Conservation (phyloP, 2,329 filamentous ascomycete genomes). For the Microcyclospora pomicola region DNA sequence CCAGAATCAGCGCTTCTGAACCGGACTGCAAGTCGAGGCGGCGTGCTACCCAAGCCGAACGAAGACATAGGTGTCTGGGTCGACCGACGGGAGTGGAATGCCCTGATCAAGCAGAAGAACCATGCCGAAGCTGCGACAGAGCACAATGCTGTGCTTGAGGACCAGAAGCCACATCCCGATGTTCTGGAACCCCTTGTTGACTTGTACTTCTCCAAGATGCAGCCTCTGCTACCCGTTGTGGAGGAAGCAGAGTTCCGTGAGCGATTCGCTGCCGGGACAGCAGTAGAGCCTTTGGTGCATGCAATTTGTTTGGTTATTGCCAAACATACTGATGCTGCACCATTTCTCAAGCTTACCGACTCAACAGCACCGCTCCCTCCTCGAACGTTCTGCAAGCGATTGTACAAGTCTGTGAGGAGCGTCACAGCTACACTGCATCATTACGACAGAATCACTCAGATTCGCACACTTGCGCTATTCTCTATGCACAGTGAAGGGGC, state of each 20-base stretch:
- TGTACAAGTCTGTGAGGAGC: slow-evolving; percentile 30
- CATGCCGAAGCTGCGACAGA: slow-evolving; percentile 16
- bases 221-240: slow-evolving; percentile 34
- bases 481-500: slow-evolving; percentile 35
- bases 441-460: slow-evolving; percentile 33
- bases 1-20: slow-evolving; percentile 34
- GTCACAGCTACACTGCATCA: slow-evolving; percentile 28
- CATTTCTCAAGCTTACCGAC: slow-evolving; percentile 26
- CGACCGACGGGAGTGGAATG: slow-evolving; percentile 20
- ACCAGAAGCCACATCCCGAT: slow-evolving; percentile 20
- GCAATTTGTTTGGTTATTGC: slow-evolving; percentile 36
- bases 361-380: slow-evolving; percentile 21
- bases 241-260: slow-evolving; percentile 29
- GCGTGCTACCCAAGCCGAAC: slow-evolving; percentile 8
- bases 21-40: slow-evolving; percentile 15
- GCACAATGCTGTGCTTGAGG: not conserved
- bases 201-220: slow-evolving; percentile 33
- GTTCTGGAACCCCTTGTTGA: slow-evolving; percentile 27
- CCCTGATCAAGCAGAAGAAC: slow-evolving; percentile 15
- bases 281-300: slow-evolving; percentile 28
- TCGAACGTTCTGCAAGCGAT: slow-evolving; percentile 31
- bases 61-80: slow-evolving; percentile 24
- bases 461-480: slow-evolving; percentile 33
- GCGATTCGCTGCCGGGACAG: slow-evolving; percentile 22
- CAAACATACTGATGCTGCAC: slow-evolving; percentile 31